phyloP scores from a whole-genome alignment of 2,329 filamentous ascomycete genomes.

The Hypoxylon sp. region DNA sequence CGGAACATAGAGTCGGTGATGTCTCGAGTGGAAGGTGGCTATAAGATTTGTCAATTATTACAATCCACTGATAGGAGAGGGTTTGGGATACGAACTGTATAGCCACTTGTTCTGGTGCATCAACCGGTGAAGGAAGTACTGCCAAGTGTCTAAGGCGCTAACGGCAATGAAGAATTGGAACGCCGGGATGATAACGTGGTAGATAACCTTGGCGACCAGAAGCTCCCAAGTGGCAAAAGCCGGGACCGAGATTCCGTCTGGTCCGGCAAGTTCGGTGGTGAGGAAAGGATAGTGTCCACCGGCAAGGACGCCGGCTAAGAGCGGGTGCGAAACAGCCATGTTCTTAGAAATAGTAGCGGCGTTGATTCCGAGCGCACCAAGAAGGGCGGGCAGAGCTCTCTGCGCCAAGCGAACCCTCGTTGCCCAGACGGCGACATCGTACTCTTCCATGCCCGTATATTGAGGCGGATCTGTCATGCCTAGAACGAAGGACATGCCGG shows the following conservation, averaged over 20 bases:
- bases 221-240: slow-evolving; percentile 90
- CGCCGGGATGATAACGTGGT: slow-evolving; percentile 81
- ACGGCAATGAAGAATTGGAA: slow-evolving; percentile 84
- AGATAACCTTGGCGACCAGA: slow-evolving; percentile 79
- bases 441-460: slow-evolving; percentile 81
- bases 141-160: slow-evolving; percentile 91
- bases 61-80: slow-evolving; percentile 69
- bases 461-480: slow-evolving; percentile 81
- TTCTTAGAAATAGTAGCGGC: slow-evolving; percentile 81
- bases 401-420: slow-evolving; percentile 84
- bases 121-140: slow-evolving; percentile 94
- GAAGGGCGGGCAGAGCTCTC: slow-evolving; percentile 78
- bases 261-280: slow-evolving; percentile 69
- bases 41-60: slow-evolving; percentile 46
- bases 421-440: slow-evolving; percentile 92
- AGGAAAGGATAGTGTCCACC: slow-evolving; percentile 86
- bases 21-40: slow-evolving; percentile 93
- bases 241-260: slow-evolving; percentile 69
- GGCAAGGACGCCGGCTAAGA: slow-evolving; percentile 80
- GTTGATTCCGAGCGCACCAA: slow-evolving; percentile 83
- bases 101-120: slow-evolving; percentile 99
- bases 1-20: slow-evolving; percentile 96
- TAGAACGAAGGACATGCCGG: slow-evolving; percentile 76
- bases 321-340: slow-evolving; percentile 77
- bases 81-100: slow-evolving; percentile 83